Conservation (phyloP, 345 rosid genomes). For the Heritiera fomes region DNA sequence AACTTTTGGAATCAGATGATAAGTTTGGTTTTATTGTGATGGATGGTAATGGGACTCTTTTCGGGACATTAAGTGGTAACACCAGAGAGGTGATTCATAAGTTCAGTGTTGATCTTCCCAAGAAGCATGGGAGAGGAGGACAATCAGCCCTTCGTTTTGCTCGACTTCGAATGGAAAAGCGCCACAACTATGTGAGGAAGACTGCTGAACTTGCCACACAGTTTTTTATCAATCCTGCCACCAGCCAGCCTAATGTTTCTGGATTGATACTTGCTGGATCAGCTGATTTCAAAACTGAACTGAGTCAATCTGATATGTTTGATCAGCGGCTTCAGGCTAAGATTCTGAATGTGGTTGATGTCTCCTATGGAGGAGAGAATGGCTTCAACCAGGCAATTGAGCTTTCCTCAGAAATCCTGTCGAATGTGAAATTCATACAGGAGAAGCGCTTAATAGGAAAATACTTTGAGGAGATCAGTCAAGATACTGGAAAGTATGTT, state of each 20-base stretch:
- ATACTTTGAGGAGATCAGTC: slow-evolving; percentile 75
- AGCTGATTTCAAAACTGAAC: slow-evolving; percentile 74
- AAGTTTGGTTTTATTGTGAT: slow-evolving; percentile 72
- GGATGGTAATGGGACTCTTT: slow-evolving; percentile 79
- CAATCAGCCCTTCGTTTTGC: slow-evolving; percentile 79
- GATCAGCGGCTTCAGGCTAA: slow-evolving; percentile 72
- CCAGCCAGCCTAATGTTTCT: slow-evolving; percentile 70
- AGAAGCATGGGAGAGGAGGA: slow-evolving; percentile 84
- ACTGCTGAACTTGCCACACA: slow-evolving; percentile 76
- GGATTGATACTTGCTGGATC: slow-evolving; percentile 72
- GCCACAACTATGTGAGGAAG: slow-evolving; percentile 77
- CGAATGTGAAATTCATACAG: slow-evolving; percentile 70
- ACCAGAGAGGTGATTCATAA: slow-evolving; percentile 71
- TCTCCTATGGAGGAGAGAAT: slow-evolving; percentile 75
- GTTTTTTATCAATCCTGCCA: slow-evolving; percentile 56
- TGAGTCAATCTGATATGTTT: slow-evolving; percentile 76
- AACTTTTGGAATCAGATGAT: slow-evolving; percentile 71
- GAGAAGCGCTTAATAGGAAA: slow-evolving; percentile 72
- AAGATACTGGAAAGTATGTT: slow-evolving; percentile 71
- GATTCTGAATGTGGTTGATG: slow-evolving; percentile 68
- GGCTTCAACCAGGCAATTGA: slow-evolving; percentile 79
- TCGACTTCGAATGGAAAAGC: slow-evolving; percentile 76
- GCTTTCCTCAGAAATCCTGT: slow-evolving; percentile 60
- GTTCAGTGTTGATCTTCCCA: slow-evolving; percentile 65
- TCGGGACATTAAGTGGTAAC: slow-evolving; percentile 71